A percentile compares a stretch with the other conserved stretches of the same genome.
Conservation (phyloP, 192 early-diverging fungal species). For the Umbelopsis sp. region DNA sequence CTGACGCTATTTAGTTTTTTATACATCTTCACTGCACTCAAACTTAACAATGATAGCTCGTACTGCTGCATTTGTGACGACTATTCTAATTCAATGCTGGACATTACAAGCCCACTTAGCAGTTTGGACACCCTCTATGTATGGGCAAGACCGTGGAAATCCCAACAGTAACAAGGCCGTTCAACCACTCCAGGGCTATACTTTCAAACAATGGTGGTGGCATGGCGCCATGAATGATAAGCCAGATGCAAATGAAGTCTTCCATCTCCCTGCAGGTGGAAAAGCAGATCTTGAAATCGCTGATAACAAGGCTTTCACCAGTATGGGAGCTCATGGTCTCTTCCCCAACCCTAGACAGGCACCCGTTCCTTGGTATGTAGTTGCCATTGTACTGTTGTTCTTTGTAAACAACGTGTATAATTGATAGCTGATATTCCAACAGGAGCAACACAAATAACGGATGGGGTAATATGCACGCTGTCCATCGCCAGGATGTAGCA, state of each 20-base stretch:
- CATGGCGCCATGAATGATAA: slow-evolving; percentile 6
- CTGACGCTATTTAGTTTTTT: background rate
- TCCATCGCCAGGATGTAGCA: slow-evolving; percentile 8
- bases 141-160: background rate
- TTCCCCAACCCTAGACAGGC: slow-evolving; percentile 4
- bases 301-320: slow-evolving; percentile 12
- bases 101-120: slow-evolving; percentile 5
- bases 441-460: slow-evolving; percentile 5
- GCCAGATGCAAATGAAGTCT: background rate
- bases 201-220: slow-evolving; percentile 14
- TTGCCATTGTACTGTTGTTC: background rate
- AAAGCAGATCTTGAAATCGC: background rate
- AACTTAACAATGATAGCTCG: background rate
- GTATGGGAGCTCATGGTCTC: slow-evolving; percentile 1
- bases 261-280: slow-evolving; percentile 9
- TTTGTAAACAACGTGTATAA: background rate
- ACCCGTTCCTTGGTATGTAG: background rate
- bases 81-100: background rate
- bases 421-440: background rate
- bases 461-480: slow-evolving; percentile 16
- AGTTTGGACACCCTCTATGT: slow-evolving; percentile 1
- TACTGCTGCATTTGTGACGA: background rate
- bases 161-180: background rate
- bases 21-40: background rate
- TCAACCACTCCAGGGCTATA: background rate